Conservation (phyloP, 371 early-diverging fungal genomes). For the Mucor circinelloides region DNA sequence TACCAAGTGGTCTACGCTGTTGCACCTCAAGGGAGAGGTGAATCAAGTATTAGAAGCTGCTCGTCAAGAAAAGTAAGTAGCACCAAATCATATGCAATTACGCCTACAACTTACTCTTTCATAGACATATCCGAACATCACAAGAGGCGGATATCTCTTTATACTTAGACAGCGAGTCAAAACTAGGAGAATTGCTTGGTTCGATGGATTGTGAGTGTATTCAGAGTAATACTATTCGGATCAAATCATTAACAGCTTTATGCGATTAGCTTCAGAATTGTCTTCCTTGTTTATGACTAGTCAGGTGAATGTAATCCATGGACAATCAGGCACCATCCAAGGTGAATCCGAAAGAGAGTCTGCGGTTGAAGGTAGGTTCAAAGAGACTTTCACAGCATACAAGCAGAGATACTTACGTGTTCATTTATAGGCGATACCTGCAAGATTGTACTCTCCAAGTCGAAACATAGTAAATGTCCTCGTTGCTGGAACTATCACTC, state of each 20-base stretch:
- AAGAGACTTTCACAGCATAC: not conserved
- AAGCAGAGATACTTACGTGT: not conserved
- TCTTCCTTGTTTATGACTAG: conserved; percentile 57
- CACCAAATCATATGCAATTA: not conserved
- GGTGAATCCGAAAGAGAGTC: conserved; percentile 28
- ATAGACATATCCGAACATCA: conserved; percentile 56
- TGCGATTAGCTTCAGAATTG: conserved; percentile 28
- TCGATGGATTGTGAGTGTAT: conserved; percentile 29
- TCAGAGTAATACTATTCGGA: not conserved
- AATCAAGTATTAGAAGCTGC: conserved; percentile 72
- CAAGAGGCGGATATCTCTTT: conserved; percentile 58
- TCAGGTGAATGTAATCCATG: conserved; percentile 36
- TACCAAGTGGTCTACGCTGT: conserved; percentile 60
- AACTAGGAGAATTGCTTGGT: conserved; percentile 21
- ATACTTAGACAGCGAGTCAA: conserved; percentile 21
- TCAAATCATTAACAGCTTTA: not conserved
- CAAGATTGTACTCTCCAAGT: conserved; percentile 30
- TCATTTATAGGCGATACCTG: conserved; percentile 20
- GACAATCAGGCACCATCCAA: not conserved
- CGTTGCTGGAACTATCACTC: conserved; percentile 58
- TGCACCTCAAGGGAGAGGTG: conserved; percentile 59
- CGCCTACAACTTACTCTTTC: not conserved
- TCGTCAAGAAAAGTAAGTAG: conserved; percentile 63
- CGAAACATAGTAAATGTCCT: conserved; percentile 50
- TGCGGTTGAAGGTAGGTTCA: conserved; percentile 20